Evolutionary conservation across 805 yeast species (phyloP).

Genomic region (Pichia exigua): DNA sequence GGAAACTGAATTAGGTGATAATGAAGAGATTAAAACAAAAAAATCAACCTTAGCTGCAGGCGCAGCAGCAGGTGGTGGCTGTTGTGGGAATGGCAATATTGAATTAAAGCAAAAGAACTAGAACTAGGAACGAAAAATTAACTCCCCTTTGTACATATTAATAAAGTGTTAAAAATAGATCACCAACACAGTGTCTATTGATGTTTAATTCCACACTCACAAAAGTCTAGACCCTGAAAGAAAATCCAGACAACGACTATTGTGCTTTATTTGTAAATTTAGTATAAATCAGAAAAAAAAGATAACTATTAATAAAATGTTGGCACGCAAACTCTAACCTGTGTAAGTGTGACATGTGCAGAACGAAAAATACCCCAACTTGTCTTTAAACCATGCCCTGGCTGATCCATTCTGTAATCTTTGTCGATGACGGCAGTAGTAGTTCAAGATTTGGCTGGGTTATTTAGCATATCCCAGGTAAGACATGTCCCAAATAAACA

Average conservation of each 20-base stretch:
- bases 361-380: not conserved
- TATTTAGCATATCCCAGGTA: not conserved
- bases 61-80: constrained; percentile 36
- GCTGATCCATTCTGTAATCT: no score
- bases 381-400: not conserved
- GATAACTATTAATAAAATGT: not conserved
- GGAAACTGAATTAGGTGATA: constrained; percentile 86
- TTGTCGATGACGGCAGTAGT: no score
- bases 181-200: no score
- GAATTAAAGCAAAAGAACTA: constrained; percentile 22
- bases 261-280: not conserved
- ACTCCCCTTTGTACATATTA: not conserved
- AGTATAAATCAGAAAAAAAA: not conserved
- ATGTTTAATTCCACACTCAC: no score
- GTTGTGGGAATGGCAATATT: constrained; percentile 50
- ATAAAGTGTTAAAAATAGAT: not conserved
- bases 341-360: not conserved
- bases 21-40: constrained; percentile 61
- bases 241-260: not conserved
- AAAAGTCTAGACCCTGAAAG: no score
- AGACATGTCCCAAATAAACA: not conserved
- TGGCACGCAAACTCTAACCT: not conserved
- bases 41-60: constrained; percentile 28
- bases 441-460: no score
- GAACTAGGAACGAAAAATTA: not conserved